These are phyloP conservation scores for Fusarium vanettenii DNA, from an alignment of 2,329 filamentous ascomycete genomes.

Conservation along the genomic window DNA sequence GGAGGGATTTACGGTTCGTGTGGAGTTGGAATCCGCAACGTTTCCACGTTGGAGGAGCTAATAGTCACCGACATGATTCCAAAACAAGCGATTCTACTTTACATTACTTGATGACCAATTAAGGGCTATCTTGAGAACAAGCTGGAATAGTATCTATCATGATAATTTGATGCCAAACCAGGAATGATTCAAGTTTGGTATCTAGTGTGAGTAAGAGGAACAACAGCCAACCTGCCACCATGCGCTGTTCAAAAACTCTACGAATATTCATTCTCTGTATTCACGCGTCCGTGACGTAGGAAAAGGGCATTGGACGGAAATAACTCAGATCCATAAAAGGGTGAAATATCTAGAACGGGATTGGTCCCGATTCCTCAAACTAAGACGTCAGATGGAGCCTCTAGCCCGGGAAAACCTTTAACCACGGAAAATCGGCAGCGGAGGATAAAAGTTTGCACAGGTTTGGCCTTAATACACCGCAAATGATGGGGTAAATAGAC, in stretches of 20 bases:
- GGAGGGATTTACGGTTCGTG: conserved; percentile 7
- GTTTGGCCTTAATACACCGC: neutral
- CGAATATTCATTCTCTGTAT: neutral
- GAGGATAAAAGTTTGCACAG: neutral
- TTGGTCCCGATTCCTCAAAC: neutral
- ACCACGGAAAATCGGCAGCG: conserved; percentile 8
- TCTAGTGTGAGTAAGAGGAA: neutral
- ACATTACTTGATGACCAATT: neutral
- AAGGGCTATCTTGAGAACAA: neutral
- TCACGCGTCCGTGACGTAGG: neutral
- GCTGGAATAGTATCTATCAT: neutral
- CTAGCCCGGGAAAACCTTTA: conserved; percentile 17
- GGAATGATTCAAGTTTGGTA: neutral
- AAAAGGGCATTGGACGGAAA: neutral
- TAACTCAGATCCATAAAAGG: neutral
- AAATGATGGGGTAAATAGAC: neutral
- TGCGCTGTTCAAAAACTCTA: neutral
- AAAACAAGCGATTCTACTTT: neutral
- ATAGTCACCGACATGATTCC: neutral
- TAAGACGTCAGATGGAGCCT: neutral
- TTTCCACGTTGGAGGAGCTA: conserved; percentile 9
- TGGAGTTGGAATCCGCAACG: conserved; percentile 7
- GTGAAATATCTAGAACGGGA: neutral
- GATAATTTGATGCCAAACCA: neutral
- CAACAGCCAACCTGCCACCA: neutral